These are phyloP conservation scores for Porodaedalea pini DNA, from an alignment of 1,284 basidiomycete species.

Conservation along the genomic window DNA sequence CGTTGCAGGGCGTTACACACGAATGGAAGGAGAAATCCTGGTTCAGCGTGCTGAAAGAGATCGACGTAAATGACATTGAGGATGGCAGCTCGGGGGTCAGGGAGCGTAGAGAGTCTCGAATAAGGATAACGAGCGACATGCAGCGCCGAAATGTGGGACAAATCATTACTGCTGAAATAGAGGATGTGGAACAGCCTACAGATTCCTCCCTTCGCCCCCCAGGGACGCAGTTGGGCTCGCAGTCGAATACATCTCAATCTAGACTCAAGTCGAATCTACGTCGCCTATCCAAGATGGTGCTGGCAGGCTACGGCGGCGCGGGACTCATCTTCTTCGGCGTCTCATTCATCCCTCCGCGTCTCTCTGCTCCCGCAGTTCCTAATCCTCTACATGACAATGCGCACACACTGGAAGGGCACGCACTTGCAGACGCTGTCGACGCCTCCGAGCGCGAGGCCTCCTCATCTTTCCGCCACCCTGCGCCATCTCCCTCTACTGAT, in stretches of 20 bases:
- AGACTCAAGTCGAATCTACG: conserved; percentile 66
- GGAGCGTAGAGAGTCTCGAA: conserved; percentile 45
- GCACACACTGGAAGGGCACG: conserved; percentile 50
- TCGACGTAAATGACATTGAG: conserved; percentile 51
- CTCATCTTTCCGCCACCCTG: conserved; percentile 23
- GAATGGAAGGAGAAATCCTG: conserved; percentile 71
- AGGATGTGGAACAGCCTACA: conserved; percentile 37
- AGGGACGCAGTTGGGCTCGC: not conserved
- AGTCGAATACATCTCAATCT: conserved; percentile 36
- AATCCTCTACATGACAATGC: conserved; percentile 26
- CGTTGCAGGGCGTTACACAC: conserved; percentile 72
- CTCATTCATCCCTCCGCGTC: conserved; percentile 38
- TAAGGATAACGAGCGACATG: conserved; percentile 68
- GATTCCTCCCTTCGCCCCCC: not conserved
- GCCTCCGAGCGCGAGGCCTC: conserved; percentile 60
- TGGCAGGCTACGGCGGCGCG: conserved; percentile 77
- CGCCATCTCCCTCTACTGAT: conserved; percentile 8
- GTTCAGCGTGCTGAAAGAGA: conserved; percentile 61
- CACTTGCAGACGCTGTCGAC: conserved; percentile 59
- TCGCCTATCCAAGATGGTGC: conserved; percentile 71
- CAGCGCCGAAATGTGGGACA: conserved; percentile 61
- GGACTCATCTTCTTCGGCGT: conserved; percentile 76
- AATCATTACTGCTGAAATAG: conserved; percentile 69
- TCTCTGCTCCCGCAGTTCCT: conserved; percentile 27
- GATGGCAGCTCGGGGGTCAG: conserved; percentile 27